Evolutionary conservation across 202 grass and related monocot species (phyloP).

Genomic region (Brachypodium distachyon): DNA sequence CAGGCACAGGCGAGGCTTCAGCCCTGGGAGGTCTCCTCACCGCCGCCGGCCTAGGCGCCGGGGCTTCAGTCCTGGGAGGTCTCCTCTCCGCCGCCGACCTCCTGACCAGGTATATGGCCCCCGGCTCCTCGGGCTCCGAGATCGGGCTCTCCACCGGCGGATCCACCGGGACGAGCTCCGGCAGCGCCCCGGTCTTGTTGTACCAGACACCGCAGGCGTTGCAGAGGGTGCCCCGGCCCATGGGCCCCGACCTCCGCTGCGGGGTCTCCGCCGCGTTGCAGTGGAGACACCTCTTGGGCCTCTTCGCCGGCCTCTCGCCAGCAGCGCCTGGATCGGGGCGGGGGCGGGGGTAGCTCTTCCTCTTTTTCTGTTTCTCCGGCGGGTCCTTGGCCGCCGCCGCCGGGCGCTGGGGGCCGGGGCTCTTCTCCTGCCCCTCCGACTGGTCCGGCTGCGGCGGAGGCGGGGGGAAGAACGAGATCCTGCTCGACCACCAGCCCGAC

Average conservation of each 20-base stretch:
- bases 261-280: constrained; percentile 35
- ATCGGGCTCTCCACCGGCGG: constrained; percentile 15
- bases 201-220: constrained; percentile 27
- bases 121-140: neutral
- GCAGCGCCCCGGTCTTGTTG: constrained; percentile 6
- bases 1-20: no score
- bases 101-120: constrained; percentile 29
- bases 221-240: constrained; percentile 17
- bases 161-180: neutral
- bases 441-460: neutral
- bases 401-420: neutral
- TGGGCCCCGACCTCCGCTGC: constrained; percentile 29
- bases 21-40: neutral
- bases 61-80: neutral
- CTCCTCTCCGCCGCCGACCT: constrained; percentile 11
- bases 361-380: neutral
- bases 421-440: neutral
- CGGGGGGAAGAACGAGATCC: neutral
- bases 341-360: neutral
- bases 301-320: constrained; percentile 27
- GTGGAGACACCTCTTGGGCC: constrained; percentile 12
- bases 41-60: neutral
- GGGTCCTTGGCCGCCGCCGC: neutral
- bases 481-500: constrained; percentile 27
- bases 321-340: neutral